phyloP scores from a whole-genome alignment of 345 rosid species.

The Gossypium thurberi region DNA sequence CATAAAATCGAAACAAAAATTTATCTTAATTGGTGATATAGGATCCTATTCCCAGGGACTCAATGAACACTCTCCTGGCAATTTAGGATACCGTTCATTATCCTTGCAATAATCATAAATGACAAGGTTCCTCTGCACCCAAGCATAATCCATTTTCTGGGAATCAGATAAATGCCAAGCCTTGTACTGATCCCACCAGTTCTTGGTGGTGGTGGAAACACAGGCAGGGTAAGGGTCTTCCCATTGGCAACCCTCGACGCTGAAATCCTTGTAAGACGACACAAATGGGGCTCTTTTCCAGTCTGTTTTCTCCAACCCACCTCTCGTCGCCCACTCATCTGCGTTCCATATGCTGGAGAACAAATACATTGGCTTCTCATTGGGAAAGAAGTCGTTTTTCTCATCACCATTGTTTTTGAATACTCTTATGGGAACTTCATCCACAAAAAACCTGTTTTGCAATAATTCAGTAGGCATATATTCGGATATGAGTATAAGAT shows the following conservation, averaged over 20 bases:
- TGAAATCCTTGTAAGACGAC: constrained; percentile 81
- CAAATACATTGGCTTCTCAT: constrained; percentile 90
- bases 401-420: constrained; percentile 68
- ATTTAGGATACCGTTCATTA: constrained; percentile 40
- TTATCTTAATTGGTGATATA: not conserved
- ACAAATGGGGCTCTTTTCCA: constrained; percentile 88
- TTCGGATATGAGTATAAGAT: not conserved
- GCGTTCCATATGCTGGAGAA: constrained; percentile 99
- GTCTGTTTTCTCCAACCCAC: constrained; percentile 90
- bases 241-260: constrained; percentile 84
- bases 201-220: constrained; percentile 75
- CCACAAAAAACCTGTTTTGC: constrained; percentile 62
- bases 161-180: constrained; percentile 81
- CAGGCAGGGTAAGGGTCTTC: constrained; percentile 85
- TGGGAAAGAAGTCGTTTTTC: constrained; percentile 74
- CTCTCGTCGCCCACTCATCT: constrained; percentile 95
- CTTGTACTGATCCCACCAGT: constrained; percentile 89
- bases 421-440: constrained; percentile 39
- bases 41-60: constrained; percentile 69
- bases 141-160: constrained; percentile 77
- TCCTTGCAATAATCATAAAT: constrained; percentile 87
- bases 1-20: not conserved
- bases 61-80: constrained; percentile 77
- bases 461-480: not conserved
- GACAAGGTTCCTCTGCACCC: constrained; percentile 89